These are phyloP conservation scores for Rhodotorula sp. DNA, from an alignment of 1,284 basidiomycete genomes.

Conservation along the genomic window DNA sequence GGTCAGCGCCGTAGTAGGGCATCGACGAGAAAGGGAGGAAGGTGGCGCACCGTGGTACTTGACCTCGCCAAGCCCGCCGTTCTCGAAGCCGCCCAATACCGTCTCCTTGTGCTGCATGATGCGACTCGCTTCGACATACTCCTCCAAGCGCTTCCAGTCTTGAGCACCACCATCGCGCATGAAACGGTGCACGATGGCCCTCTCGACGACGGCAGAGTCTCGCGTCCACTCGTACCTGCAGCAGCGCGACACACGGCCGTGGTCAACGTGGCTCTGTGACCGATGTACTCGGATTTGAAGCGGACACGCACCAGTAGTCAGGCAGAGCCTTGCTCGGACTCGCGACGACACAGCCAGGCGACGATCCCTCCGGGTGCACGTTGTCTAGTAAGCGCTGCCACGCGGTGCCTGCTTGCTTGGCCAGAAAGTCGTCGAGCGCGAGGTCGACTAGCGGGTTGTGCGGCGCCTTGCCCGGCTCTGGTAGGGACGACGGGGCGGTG, in stretches of 20 bases:
- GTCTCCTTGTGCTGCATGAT: constrained; percentile 53
- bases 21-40: no score
- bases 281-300: constrained; percentile 26
- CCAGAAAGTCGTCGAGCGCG: constrained; percentile 33
- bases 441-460: constrained; percentile 24
- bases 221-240: constrained; percentile 55
- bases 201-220: constrained; percentile 53
- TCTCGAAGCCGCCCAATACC: constrained; percentile 52
- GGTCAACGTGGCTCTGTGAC: neutral
- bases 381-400: constrained; percentile 38
- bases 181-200: constrained; percentile 39
- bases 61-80: constrained; percentile 59
- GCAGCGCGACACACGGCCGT: constrained; percentile 31
- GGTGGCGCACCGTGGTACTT: constrained; percentile 54
- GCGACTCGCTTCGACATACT: constrained; percentile 39
- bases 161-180: constrained; percentile 6
- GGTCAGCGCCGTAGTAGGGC: neutral
- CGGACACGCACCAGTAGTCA: constrained; percentile 51
- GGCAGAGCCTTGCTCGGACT: constrained; percentile 51
- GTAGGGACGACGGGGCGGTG: neutral
- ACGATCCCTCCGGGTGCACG: constrained; percentile 39
- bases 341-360: constrained; percentile 51
- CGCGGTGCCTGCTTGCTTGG: constrained; percentile 14
- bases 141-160: constrained; percentile 29
- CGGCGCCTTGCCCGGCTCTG: neutral